Conservation (phyloP, 1,284 basidiomycete species). For the Apiotrichum montevideense region DNA sequence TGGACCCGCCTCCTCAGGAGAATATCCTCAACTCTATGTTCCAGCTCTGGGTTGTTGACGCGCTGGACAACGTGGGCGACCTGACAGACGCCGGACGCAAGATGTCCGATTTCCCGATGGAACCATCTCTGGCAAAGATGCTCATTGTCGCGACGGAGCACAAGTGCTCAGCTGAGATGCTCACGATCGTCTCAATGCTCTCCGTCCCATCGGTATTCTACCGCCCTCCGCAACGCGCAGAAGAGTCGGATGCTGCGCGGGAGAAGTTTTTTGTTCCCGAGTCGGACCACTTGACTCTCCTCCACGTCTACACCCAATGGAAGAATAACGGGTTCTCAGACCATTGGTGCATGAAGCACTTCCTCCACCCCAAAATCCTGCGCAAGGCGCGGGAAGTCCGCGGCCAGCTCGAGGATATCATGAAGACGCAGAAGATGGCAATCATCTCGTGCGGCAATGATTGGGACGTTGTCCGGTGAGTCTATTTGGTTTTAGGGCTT, state of each 20-base stretch:
- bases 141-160: slow-evolving; percentile 91
- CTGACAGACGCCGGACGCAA: slow-evolving; percentile 85
- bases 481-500: not conserved
- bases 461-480: slow-evolving; percentile 82
- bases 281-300: slow-evolving; percentile 88
- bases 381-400: slow-evolving; percentile 96
- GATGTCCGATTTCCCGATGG: slow-evolving; percentile 99
- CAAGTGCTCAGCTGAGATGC: slow-evolving; percentile 87
- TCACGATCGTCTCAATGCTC: slow-evolving; percentile 98
- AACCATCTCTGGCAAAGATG: slow-evolving; percentile 97
- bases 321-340: slow-evolving; percentile 88
- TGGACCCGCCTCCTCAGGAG: slow-evolving; percentile 87
- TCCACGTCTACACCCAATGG: slow-evolving; percentile 98
- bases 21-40: slow-evolving; percentile 98
- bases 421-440: slow-evolving; percentile 95
- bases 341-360: slow-evolving; percentile 89
- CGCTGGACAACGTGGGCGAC: slow-evolving; percentile 95
- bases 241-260: slow-evolving; percentile 90
- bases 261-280: slow-evolving; percentile 99
- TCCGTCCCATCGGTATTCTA: slow-evolving; percentile 97
- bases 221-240: slow-evolving; percentile 87
- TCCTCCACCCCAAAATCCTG: slow-evolving; percentile 91
- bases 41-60: slow-evolving; percentile 96
- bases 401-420: slow-evolving; percentile 92
- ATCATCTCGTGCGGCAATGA: slow-evolving; percentile 86